Evolutionary conservation across 129 eudicot species (phyloP).

Genomic region (Escallonia herrerae): DNA sequence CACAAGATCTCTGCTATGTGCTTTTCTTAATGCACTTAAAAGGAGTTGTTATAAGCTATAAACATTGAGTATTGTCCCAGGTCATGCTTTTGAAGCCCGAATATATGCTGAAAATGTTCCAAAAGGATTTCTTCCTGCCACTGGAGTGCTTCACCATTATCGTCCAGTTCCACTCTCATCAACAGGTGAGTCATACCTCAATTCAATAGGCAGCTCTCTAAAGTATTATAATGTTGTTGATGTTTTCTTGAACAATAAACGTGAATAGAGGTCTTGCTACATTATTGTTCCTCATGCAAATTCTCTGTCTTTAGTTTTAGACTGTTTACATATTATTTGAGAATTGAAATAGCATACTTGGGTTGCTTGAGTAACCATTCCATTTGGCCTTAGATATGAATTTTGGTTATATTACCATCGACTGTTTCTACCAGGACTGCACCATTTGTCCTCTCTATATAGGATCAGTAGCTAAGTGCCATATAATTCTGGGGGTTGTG

Average conservation of each 20-base stretch:
- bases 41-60: neutral
- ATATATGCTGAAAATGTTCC: conserved; percentile 98
- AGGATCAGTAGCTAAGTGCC: too few species aligned
- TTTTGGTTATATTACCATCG: too few species aligned
- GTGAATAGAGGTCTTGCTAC: neutral
- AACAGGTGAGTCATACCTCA: conserved; percentile 41
- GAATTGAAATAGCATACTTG: too few species aligned
- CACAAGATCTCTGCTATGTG: neutral
- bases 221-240: neutral
- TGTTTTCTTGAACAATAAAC: neutral
- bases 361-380: too few species aligned
- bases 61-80: conserved; percentile 27
- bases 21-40: neutral
- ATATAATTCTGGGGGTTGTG: too few species aligned
- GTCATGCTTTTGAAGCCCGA: conserved; percentile 99
- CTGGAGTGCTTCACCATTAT: conserved; percentile 92
- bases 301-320: too few species aligned
- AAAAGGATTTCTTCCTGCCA: conserved; percentile 95
- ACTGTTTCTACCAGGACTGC: too few species aligned
- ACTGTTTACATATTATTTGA: too few species aligned
- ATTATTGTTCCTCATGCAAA: too few species aligned
- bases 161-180: conserved; percentile 64
- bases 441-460: too few species aligned
- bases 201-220: conserved; percentile 11
- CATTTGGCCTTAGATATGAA: too few species aligned